phyloP scores from a whole-genome alignment of 2,329 filamentous ascomycete species.

The Mollisia scopiformis region DNA sequence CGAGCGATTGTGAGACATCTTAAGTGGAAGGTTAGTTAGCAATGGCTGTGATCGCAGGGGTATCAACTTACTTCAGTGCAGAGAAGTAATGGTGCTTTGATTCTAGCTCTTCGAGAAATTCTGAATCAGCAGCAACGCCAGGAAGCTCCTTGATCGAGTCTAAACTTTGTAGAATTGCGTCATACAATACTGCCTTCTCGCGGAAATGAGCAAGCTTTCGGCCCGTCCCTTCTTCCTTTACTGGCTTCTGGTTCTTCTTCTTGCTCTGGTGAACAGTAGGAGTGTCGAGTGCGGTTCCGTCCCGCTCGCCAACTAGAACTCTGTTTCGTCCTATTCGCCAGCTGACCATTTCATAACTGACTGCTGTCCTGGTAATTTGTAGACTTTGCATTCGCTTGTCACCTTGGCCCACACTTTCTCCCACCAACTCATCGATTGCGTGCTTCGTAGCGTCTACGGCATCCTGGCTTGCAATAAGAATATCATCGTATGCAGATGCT shows the following conservation, averaged over 20 bases:
- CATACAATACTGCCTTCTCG: conserved; percentile 87
- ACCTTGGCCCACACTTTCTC: conserved; percentile 81
- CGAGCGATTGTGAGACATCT: conserved; percentile 84
- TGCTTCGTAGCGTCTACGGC: conserved; percentile 91
- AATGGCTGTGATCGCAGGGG: no score
- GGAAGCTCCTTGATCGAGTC: conserved; percentile 88
- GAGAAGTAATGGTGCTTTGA: conserved; percentile 82
- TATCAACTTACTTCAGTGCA: conserved; percentile 73
- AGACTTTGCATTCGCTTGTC: conserved; percentile 89
- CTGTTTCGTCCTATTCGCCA: conserved; percentile 95
- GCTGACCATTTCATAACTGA: conserved; percentile 91
- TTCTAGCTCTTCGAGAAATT: conserved; percentile 77
- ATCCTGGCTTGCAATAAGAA: conserved; percentile 89
- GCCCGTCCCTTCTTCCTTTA: conserved; percentile 68
- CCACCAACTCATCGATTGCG: conserved; percentile 86
- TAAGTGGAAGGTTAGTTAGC: neutral
- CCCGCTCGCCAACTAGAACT: conserved; percentile 80
- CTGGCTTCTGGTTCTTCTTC: conserved; percentile 51
- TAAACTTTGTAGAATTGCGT: conserved; percentile 87
- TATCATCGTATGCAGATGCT: conserved; percentile 86
- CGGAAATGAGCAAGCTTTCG: conserved; percentile 79
- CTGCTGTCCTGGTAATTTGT: conserved; percentile 88
- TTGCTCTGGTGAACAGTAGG: conserved; percentile 51
- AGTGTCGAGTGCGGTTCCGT: conserved; percentile 68
- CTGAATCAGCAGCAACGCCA: conserved; percentile 82